Evolutionary conservation across 2,329 filamentous ascomycete genomes (phyloP).

Genomic region (Madurella mycetomatis): DNA sequence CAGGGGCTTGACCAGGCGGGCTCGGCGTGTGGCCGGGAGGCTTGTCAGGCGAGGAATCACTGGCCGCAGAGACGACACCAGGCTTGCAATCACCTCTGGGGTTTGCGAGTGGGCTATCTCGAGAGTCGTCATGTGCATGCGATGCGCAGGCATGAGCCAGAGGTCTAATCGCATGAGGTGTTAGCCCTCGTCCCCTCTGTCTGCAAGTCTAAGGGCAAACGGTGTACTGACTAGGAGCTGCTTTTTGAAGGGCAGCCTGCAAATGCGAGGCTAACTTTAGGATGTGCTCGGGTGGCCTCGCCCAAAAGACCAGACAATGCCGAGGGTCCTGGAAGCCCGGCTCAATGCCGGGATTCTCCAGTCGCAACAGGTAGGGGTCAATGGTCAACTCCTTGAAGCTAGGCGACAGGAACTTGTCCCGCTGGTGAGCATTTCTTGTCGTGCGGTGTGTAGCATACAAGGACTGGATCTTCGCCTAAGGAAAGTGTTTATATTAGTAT

Average conservation of each 20-base stretch:
- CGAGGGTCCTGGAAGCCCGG: slow-evolving; percentile 70
- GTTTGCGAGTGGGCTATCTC: slow-evolving; percentile 81
- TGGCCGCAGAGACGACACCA: slow-evolving; percentile 56
- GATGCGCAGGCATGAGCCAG: slow-evolving; percentile 78
- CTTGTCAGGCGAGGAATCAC: slow-evolving; percentile 58
- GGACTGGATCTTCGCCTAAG: slow-evolving; percentile 62
- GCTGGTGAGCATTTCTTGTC: slow-evolving; percentile 72
- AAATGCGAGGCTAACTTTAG: slow-evolving; percentile 62
- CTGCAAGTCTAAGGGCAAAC: not conserved
- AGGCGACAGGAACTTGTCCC: slow-evolving; percentile 63
- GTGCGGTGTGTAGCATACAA: slow-evolving; percentile 71
- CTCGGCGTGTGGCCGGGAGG: slow-evolving; percentile 62
- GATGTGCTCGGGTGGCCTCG: slow-evolving; percentile 70
- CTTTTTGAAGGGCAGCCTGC: slow-evolving; percentile 60
- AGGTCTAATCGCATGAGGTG: slow-evolving; percentile 48
- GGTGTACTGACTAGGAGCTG: slow-evolving; percentile 62
- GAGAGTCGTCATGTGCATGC: slow-evolving; percentile 79
- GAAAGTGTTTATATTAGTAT: slow-evolving; percentile 2
- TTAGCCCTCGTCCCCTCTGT: slow-evolving; percentile 2
- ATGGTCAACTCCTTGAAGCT: slow-evolving; percentile 68
- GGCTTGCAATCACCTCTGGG: slow-evolving; percentile 58
- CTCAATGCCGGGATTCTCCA: slow-evolving; percentile 60
- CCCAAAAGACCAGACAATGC: slow-evolving; percentile 85
- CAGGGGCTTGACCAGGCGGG: slow-evolving; percentile 75
- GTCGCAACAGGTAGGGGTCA: slow-evolving; percentile 68